Conservation (phyloP, 2,329 filamentous ascomycete genomes). For the Fonsecaea multimorphosa region DNA sequence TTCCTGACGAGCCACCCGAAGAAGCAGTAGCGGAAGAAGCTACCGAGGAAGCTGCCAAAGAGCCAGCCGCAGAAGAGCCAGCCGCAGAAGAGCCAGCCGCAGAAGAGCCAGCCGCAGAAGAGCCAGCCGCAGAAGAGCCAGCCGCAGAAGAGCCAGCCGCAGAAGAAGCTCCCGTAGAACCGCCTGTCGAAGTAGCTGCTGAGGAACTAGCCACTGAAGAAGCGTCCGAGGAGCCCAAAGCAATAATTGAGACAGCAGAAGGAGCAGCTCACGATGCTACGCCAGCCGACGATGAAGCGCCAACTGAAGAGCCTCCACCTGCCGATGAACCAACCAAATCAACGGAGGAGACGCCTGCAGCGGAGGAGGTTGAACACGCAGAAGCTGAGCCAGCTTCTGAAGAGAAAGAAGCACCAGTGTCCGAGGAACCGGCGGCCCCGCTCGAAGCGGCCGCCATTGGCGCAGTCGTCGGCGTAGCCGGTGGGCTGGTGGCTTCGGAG, state of each 20-base stretch:
- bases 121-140: slow-evolving; percentile 17
- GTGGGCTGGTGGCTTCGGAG: slow-evolving; percentile 20
- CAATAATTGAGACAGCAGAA: background rate
- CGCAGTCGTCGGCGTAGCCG: slow-evolving; percentile 7
- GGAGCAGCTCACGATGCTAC: background rate
- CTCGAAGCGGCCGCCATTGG: slow-evolving; percentile 1
- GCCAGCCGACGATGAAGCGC: background rate
- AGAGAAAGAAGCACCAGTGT: background rate
- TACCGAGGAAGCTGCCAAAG: slow-evolving; percentile 28
- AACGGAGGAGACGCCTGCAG: slow-evolving; percentile 16
- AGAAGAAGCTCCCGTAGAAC: background rate
- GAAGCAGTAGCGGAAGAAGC: background rate
- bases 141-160: background rate
- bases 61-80: slow-evolving; percentile 9
- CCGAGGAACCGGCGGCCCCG: background rate
- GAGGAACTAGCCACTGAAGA: slow-evolving; percentile 8
- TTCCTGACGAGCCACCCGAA: background rate
- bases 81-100: slow-evolving; percentile 28
- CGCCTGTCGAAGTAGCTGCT: slow-evolving; percentile 1
- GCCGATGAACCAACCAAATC: slow-evolving; percentile 6
- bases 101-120: slow-evolving; percentile 16
- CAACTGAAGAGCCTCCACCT: background rate
- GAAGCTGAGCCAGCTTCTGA: background rate
- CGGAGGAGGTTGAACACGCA: slow-evolving; percentile 37
- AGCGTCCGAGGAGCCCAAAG: slow-evolving; percentile 11